Percentiles rank a stretch among this genome's conserved stretches.
These are phyloP conservation scores for Pythium monospermum DNA, from an alignment of 352 stramenopile genomes.

Conservation along the genomic window DNA sequence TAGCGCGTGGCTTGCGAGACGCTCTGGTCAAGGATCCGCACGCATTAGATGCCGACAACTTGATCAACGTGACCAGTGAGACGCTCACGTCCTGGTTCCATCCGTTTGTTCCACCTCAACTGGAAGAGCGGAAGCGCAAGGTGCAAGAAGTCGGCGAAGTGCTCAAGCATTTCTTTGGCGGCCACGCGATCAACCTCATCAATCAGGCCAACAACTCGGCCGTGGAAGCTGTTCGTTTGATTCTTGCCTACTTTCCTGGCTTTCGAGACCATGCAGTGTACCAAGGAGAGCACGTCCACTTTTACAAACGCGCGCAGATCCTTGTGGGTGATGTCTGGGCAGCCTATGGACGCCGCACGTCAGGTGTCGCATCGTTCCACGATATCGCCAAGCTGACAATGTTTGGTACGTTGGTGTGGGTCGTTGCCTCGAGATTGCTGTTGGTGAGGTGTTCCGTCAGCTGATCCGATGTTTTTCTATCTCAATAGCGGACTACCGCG, in stretches of 20 bases:
- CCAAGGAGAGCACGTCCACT: conserved; percentile 75
- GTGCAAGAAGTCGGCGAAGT: conserved; percentile 51
- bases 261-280: conserved; percentile 86
- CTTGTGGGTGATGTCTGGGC: conserved; percentile 84
- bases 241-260: conserved; percentile 70
- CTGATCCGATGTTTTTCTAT: not conserved
- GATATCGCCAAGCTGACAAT: conserved; percentile 86
- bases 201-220: conserved; percentile 44
- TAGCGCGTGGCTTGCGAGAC: conserved; percentile 68
- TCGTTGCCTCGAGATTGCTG: not conserved
- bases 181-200: conserved; percentile 48
- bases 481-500: conserved; percentile 75
- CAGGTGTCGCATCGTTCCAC: conserved; percentile 51
- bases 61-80: conserved; percentile 35
- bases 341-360: conserved; percentile 60
- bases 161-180: conserved; percentile 42
- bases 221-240: conserved; percentile 53
- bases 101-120: conserved; percentile 50
- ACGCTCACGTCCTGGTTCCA: conserved; percentile 60
- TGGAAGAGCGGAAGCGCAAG: conserved; percentile 58
- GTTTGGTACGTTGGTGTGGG: conserved; percentile 47
- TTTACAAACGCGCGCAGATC: conserved; percentile 91
- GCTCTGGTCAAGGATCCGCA: conserved; percentile 50
- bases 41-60: conserved; percentile 48
- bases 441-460: not conserved